phyloP scores from a whole-genome alignment of 1,284 basidiomycete genomes.

The Moesziomyces parantarcticus region DNA sequence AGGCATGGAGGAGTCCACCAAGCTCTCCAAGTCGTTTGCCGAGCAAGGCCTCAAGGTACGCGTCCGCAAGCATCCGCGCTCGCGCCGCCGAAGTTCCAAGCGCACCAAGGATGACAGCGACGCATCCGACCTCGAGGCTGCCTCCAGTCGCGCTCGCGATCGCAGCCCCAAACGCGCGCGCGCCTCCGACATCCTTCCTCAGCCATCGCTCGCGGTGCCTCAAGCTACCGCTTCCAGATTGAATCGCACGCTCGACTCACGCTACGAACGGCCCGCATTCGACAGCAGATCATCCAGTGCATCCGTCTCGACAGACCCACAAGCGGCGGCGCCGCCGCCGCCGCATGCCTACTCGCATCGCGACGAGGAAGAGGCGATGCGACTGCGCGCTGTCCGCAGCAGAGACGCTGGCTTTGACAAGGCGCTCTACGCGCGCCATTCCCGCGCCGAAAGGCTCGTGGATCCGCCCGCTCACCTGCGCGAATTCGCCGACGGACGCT shows the following conservation, averaged over 20 bases:
- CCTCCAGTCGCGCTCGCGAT: slow-evolving; percentile 6
- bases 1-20: slow-evolving; percentile 64
- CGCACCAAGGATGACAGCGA: slow-evolving; percentile 46
- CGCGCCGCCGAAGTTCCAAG: slow-evolving; percentile 39
- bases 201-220: slow-evolving; percentile 23
- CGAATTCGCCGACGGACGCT: slow-evolving; percentile 8
- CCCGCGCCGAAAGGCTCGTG: slow-evolving; percentile 10
- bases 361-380: slow-evolving; percentile 24
- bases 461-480: slow-evolving; percentile 6
- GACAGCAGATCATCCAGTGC: slow-evolving; percentile 12
- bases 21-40: slow-evolving; percentile 59
- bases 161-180: slow-evolving; percentile 37
- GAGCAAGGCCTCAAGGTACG: slow-evolving; percentile 64
- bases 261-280: slow-evolving; percentile 19
- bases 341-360: neutral
- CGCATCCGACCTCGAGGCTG: slow-evolving; percentile 28
- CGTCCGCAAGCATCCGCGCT: slow-evolving; percentile 62
- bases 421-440: slow-evolving; percentile 9
- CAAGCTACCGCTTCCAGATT: slow-evolving; percentile 11
- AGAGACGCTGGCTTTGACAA: slow-evolving; percentile 17
- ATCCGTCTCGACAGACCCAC: slow-evolving; percentile 6
- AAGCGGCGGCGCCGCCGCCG: neutral
- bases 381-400: slow-evolving; percentile 9
- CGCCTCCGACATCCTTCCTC: slow-evolving; percentile 24
- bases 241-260: slow-evolving; percentile 20